A percentile compares a stretch with the other conserved stretches of the same genome.
phyloP scores from a whole-genome alignment of 2,329 filamentous ascomycete species.

The Fusarium sp. region DNA sequence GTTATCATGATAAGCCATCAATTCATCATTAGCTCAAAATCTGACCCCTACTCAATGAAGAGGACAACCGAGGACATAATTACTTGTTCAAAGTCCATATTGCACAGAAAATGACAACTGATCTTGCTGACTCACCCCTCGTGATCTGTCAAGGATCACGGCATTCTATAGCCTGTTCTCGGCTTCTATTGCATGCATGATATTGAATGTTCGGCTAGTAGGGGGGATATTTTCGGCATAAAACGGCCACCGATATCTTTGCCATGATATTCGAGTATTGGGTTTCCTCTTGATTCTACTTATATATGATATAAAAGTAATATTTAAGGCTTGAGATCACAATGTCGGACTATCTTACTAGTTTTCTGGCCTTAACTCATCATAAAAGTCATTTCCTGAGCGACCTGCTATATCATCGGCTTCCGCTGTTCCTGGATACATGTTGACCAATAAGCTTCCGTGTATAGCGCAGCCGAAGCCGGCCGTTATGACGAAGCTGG shows the following conservation, averaged over 20 bases:
- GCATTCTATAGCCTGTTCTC: conserved; percentile 12
- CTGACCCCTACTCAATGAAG: neutral
- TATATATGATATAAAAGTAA: neutral
- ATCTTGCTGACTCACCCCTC: neutral
- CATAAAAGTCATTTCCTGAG: neutral
- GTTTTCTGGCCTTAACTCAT: neutral
- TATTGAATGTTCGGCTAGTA: conserved; percentile 17
- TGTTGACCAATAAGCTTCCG: conserved; percentile 25
- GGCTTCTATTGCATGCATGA: conserved; percentile 15
- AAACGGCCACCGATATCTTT: neutral
- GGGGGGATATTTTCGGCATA: conserved; percentile 42
- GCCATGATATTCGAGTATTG: neutral
- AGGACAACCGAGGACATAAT: neutral
- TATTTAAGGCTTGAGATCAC: neutral
- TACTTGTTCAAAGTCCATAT: neutral
- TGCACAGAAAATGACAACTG: neutral
- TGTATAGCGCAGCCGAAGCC: conserved; percentile 31
- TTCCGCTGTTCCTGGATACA: conserved; percentile 11
- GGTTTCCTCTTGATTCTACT: neutral
- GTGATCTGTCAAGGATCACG: neutral
- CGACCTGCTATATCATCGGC: conserved; percentile 29
- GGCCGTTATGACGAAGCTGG: conserved; percentile 44
- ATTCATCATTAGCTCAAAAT: neutral
- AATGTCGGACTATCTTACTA: neutral
- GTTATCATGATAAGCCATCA: conserved; percentile 3